Base-by-base conservation (phyloP, 352 stramenopile species). In the Sclerospora graminicola region DNA sequence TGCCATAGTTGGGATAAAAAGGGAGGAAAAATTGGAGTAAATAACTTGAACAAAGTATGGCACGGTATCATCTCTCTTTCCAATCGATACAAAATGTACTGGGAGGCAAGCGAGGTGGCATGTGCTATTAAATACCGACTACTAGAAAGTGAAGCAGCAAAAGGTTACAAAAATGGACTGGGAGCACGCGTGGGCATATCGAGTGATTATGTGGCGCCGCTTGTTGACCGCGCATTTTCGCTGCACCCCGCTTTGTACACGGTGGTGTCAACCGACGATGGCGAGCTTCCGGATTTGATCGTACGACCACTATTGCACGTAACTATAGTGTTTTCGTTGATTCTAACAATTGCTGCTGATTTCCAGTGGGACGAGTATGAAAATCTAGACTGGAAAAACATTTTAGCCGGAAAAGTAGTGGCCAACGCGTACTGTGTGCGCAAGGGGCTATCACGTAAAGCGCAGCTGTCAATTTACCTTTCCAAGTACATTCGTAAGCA, bases 401-500 rank as follows among this genome's bases (percentile, higher is more conserved):
- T 81, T 18, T 36, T 81, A 24, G 44, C 58, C 4, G 68, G 68
- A 44, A 68, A 72, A 40, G 56, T 81, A 19, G 55, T 81, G 29
- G 65, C 68, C 19, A 81, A 81, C 54, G 61, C 68, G n/a, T 81
- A 80, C 41, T 84, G 71, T 40, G 66, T 87, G 37, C 69, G 74
- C 27, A 84, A 84, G 48, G 75, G 75, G 0, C 54, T 87, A 7
- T 82, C 66, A 21, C 66, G 75, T 20, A 87, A 85, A 46, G 75
- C 75, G 1, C 75, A 87, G 42, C 57, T 87, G 33, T 80, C 65
- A 16, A 69, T 79, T 36, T 85, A 83, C 41, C 53, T 82, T 19
- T 66, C 63, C 50, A 79, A 81, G 48, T 77, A 85, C 63, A 67
- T 83, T 19, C 54, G 51, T 45, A 87, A 87, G 55, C 51, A 84